Evolutionary conservation across 1,284 basidiomycete species (phyloP).

Genomic region (Mycosarcoma mackinlayi): DNA sequence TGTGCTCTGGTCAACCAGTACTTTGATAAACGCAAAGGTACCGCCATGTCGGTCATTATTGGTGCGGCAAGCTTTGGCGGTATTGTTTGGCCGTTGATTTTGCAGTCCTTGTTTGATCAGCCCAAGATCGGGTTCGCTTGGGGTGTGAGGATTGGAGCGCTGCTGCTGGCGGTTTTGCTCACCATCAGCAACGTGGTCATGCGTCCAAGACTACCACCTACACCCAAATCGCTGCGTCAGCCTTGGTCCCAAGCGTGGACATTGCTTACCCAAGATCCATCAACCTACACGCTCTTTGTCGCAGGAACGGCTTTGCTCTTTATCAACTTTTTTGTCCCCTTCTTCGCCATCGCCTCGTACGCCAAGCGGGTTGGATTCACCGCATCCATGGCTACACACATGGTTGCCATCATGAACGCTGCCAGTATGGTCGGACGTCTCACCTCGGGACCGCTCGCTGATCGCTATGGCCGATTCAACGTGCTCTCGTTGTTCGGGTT

Average conservation of each 20-base stretch:
- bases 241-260: constrained; percentile 31
- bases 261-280: constrained; percentile 19
- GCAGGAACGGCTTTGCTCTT: constrained; percentile 33
- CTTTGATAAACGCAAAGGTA: constrained; percentile 41
- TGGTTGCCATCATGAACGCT: constrained; percentile 47
- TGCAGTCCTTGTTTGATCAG: constrained; percentile 28
- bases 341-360: constrained; percentile 46
- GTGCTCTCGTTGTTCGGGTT: constrained; percentile 29
- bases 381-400: constrained; percentile 30
- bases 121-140: constrained; percentile 36
- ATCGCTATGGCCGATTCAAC: constrained; percentile 45
- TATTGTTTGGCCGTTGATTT: constrained; percentile 43
- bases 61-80: constrained; percentile 46
- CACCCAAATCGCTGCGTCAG: constrained; percentile 7
- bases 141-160: constrained; percentile 36
- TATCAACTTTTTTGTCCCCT: constrained; percentile 52
- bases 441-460: constrained; percentile 32
- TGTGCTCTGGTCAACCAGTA: constrained; percentile 47
- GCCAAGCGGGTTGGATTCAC: constrained; percentile 33
- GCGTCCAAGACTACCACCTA: constrained; percentile 33
- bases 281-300: constrained; percentile 37
- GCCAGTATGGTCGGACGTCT: constrained; percentile 37
- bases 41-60: constrained; percentile 44
- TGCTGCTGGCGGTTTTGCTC: constrained; percentile 34
- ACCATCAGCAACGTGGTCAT: constrained; percentile 35